Evolutionary conservation across 192 early-diverging fungal genomes (phyloP).

Genomic region (Umbelopsis sp.): DNA sequence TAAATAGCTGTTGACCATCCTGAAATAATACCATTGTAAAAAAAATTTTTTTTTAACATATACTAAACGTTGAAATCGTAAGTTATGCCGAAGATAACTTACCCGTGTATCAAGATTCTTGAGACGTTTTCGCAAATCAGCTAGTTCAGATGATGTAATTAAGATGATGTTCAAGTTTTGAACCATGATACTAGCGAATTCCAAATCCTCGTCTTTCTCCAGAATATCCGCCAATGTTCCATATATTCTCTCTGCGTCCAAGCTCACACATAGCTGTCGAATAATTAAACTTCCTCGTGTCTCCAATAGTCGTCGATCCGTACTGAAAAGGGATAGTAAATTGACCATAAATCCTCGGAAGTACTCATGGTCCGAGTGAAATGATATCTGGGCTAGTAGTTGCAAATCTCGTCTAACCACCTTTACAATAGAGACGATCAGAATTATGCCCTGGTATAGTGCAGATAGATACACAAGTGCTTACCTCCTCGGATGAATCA

Average conservation of each 20-base stretch:
- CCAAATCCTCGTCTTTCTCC: conserved; percentile 86
- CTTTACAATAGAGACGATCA: conserved; percentile 22
- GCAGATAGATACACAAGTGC: neutral
- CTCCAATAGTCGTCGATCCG: conserved; percentile 86
- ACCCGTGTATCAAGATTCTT: conserved; percentile 74
- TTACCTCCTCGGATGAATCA: conserved; percentile 90
- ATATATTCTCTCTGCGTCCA: conserved; percentile 93
- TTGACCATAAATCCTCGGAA: conserved; percentile 89
- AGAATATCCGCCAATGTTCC: conserved; percentile 85
- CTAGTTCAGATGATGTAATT: conserved; percentile 91
- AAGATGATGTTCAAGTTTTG: conserved; percentile 97
- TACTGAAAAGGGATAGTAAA: conserved; percentile 87
- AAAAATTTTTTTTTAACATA: too few species aligned
- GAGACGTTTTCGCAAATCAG: conserved; percentile 76
- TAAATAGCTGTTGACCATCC: conserved; percentile 85
- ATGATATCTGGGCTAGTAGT: conserved; percentile 93
- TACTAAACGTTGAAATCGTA: too few species aligned
- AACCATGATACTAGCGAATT: conserved; percentile 97
- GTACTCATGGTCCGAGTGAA: conserved; percentile 83
- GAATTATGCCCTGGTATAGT: neutral
- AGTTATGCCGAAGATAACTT: too few species aligned
- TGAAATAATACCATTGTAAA: conserved; percentile 30
- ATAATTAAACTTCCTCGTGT: conserved; percentile 90
- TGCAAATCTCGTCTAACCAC: conserved; percentile 91
- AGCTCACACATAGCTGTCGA: conserved; percentile 85